phyloP scores from a whole-genome alignment of 2,329 filamentous ascomycete species.

The Diaporthe destruens region DNA sequence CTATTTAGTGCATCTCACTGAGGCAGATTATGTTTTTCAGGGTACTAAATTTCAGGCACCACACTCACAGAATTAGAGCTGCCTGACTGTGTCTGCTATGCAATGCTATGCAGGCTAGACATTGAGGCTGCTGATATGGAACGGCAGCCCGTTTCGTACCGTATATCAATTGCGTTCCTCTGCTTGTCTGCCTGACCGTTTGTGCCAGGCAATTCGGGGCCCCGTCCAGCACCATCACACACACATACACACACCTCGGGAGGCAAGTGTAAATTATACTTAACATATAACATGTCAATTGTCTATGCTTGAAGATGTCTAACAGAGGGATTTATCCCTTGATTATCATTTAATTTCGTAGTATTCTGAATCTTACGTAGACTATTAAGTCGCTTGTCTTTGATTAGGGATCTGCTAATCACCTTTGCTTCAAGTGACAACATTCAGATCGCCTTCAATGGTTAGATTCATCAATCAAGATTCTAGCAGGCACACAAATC shows the following conservation, averaged over 20 bases:
- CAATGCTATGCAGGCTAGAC: not conserved
- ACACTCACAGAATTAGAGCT: not conserved
- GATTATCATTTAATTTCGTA: too few species aligned
- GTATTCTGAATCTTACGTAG: too few species aligned
- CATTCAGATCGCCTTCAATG: not conserved
- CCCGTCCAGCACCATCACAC: too few species aligned
- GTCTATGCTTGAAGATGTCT: too few species aligned
- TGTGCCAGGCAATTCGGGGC: not conserved
- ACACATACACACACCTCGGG: too few species aligned
- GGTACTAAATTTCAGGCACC: not conserved
- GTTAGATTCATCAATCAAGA: not conserved
- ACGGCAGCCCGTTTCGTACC: constrained; percentile 14
- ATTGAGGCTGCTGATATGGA: constrained; percentile 3
- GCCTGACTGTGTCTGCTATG: constrained; percentile 7
- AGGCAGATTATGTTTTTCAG: constrained; percentile 11
- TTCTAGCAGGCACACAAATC: not conserved
- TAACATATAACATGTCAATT: too few species aligned
- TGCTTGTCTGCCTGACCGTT: not conserved
- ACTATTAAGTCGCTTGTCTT: too few species aligned
- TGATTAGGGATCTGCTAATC: too few species aligned
- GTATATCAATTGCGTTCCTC: not conserved
- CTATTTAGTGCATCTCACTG: too few species aligned
- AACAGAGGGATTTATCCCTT: too few species aligned
- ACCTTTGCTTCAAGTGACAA: not conserved
- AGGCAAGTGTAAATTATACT: not conserved